Base-by-base conservation (phyloP, 176 grass and related monocot species). In the Secale cereale region DNA sequence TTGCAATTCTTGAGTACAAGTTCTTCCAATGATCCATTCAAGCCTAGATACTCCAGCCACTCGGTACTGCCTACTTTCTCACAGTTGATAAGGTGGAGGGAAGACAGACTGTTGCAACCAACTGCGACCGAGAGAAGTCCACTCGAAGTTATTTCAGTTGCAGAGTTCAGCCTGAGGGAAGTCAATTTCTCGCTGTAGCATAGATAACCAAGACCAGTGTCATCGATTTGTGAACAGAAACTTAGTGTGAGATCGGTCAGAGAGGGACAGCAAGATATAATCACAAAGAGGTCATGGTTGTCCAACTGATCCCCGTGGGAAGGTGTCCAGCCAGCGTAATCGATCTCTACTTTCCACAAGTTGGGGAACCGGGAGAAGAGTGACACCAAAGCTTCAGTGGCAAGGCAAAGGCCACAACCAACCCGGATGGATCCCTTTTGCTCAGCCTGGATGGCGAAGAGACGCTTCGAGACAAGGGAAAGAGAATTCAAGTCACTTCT, bases 401-500 rank as follows among this genome's bases (percentile, higher is more conserved):
- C 45, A 19, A 74, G 70, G 70, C 70, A 74, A 48, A 74, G 40
- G 40, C 70, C 40, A 15, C 70, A 48, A 16, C 40, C 40, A 48
- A 74, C 70, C 27, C 23, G 70, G 40, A 74, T 48, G 45, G 40
- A 74, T 28, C 9, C 70, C 40, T 74, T 74, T 43, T 74, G 40
- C 40, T 74, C 70, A 10, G 70, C 70, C 40, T 74, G 39, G 70
- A 74, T 48, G 40, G 40, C 15, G 70, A 74, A 74, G 40, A 74
- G 70, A 48, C 70, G 70, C 70, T 74, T 74, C 1, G 70, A 74
- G 40, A 48, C 70, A 29, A 74, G 70, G 40, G 70, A 74, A 28
- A 74, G 70, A 74, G 70, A 74, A 74, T 74, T 74, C 70, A 74
- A 46, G 40, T 74, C 70, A 27, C 70, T 48, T 74, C 70, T 74